Base-by-base conservation (phyloP, 148 eudicot genomes). In the Nepenthes mirabilis region DNA sequence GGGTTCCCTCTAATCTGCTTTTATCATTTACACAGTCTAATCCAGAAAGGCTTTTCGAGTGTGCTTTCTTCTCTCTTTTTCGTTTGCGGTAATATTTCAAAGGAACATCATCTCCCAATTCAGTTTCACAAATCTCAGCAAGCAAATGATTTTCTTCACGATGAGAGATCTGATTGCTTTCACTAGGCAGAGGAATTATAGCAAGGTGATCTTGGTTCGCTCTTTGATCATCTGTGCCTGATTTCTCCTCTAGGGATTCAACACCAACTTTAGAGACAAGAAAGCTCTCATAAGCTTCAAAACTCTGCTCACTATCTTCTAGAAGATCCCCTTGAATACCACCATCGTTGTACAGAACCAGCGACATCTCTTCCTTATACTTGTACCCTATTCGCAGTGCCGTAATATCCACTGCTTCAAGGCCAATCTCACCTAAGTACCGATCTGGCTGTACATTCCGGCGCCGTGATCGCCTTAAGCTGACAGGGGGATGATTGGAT, bases 381-480 rank as follows among this genome's bases (percentile, higher is more conserved):
- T 80, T 94, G 67, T 65, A 71, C 2, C 90, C 90, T 47, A 82
- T 69, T 13, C 86, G 66, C 43, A 80, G 71, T 14, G 76, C 69
- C 1, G 87, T 82, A 48, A 73, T 69, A 64, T 88, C 98, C 2
- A 63, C 58, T 33, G 68, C 80, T 61, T 79, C 68, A 35, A 80
- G 64, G 35, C 85, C 90, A 49, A 74, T 88, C 66, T 77, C 83
- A n/a, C 85, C 98, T 58, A 80, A 65, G 63, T 83, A 93, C 45
- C 96, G 81, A 49, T 93, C 88, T 0, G 98, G 98, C 62, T 79
- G 81, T 47, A 85, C 75, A 59, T 56, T 60, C 51, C 96, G 69
- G 23, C 98, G 90, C 68, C 83, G 88, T 59, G 98, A 88, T 56
- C 98, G 73, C 60, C 98, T 76, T 74, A 88, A 65, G 13, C 74